These are phyloP conservation scores for Trichoderma guizhouense DNA, from an alignment of 2,329 filamentous ascomycete species.

Conservation along the genomic window DNA sequence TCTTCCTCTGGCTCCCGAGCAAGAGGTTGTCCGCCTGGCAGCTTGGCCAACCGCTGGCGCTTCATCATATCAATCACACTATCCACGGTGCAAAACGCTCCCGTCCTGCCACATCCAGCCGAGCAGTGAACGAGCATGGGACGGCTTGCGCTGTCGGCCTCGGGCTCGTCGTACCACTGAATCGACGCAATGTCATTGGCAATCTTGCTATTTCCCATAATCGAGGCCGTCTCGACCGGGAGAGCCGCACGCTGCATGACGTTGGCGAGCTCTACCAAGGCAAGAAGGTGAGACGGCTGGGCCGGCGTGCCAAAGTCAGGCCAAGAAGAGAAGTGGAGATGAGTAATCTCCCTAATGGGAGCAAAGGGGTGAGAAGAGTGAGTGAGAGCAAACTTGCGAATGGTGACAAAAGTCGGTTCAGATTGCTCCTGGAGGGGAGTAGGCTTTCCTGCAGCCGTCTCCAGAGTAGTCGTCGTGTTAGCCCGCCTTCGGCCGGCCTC, in stretches of 20 bases:
- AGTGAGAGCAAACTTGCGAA: slow-evolving; percentile 82
- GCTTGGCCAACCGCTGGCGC: slow-evolving; percentile 59
- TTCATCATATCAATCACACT: slow-evolving; percentile 96
- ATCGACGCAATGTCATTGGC: slow-evolving; percentile 33
- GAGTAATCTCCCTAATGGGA: slow-evolving; percentile 87
- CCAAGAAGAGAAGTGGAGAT: slow-evolving; percentile 94
- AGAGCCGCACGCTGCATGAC: slow-evolving; percentile 61
- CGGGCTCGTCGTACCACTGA: slow-evolving; percentile 58
- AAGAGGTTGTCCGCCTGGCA: slow-evolving; percentile 18
- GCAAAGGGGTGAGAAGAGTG: slow-evolving; percentile 76
- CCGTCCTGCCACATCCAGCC: slow-evolving; percentile 91
- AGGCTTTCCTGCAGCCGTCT: slow-evolving; percentile 30
- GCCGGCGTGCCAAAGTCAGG: slow-evolving; percentile 94
- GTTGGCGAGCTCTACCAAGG: slow-evolving; percentile 84
- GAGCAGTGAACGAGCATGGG: slow-evolving; percentile 94
- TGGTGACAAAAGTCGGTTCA: slow-evolving; percentile 71
- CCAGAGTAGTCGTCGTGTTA: slow-evolving; percentile 49
- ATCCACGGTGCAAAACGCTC: slow-evolving; percentile 95
- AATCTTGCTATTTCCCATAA: slow-evolving; percentile 31
- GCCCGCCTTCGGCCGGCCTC: slow-evolving; percentile 51
- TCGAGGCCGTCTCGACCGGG: slow-evolving; percentile 43
- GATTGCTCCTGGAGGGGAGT: slow-evolving; percentile 31
- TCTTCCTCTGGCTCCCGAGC: slow-evolving; percentile 42
- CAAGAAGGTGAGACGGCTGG: slow-evolving; percentile 80
- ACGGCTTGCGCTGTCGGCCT: slow-evolving; percentile 48